Evolutionary conservation across 805 yeast genomes (phyloP), one percentile per base, ranked within the genome.

Genomic region (Pichia membranifaciens): DNA sequence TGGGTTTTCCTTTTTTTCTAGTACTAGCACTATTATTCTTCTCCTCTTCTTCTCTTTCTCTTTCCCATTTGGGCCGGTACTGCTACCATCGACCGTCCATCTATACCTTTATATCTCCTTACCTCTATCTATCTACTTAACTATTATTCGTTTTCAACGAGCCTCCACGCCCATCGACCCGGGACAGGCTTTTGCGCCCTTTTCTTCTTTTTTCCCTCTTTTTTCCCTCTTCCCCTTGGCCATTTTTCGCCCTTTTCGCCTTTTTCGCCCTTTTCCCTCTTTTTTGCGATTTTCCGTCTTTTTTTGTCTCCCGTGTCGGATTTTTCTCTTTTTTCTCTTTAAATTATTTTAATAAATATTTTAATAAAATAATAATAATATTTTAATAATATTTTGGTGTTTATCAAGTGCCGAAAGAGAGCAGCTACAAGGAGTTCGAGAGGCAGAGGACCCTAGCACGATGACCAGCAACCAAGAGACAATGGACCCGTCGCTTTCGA

Each of bases 401-500:
- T 25, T 25, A 25, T 25, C 29, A 25, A 10, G 29, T 25, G 29
- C 29, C 7, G 29, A 25, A 8, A 25, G 29, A 8, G 29, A 10
- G 7, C 7, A 25, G 10, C 29, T 8, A 25, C 29, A 8, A 25
- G 10, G 10, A 25, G 29, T 10, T 25, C 10, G 29, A 25, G 7
- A 25, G 10, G 10, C 10, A 25, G 29, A 25, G 10, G 29, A 25
- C 29, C 10, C 29, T 10, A 16, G 13, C 36, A 40, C 20, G 23
- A 40, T 41, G 43, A 12, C 40, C 10, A 37, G 23, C 16, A 41
- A 41, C 16, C 21, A 23, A 5, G 37, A 31, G 16, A 33, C 36
- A 2, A 29, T 41, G 36, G 43, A 41, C 13, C 43, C 43, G 9
- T 41, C 43, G 16, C 36, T 41, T 10, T 41, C 43, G n/a, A 41